A percentile compares a stretch with the other conserved stretches of the same genome.
phyloP scores from a whole-genome alignment of 495 filamentous ascomycete species.

The Trichoderma reesei region DNA sequence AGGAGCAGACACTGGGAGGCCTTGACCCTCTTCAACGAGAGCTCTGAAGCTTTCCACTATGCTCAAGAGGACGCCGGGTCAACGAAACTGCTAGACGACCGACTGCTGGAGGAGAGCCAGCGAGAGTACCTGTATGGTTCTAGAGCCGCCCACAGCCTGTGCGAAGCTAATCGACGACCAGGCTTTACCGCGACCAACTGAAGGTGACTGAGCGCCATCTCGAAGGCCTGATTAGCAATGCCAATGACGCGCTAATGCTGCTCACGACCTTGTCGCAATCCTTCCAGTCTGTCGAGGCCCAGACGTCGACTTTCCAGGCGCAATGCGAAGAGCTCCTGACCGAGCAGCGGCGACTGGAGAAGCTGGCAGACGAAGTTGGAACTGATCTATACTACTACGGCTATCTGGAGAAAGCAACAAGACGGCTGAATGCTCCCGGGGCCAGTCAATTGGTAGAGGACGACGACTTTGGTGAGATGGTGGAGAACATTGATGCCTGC shows the following conservation, averaged over 20 bases:
- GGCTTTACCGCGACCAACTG: conserved; percentile 70
- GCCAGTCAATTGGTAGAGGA: conserved; percentile 72
- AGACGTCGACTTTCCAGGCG: conserved; percentile 82
- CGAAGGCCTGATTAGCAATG: conserved; percentile 65
- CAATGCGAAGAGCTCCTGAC: conserved; percentile 79
- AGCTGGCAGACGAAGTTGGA: conserved; percentile 72
- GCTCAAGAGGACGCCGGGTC: conserved; percentile 44
- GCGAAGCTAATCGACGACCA: conserved; percentile 21
- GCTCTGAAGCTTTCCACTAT: conserved; percentile 38
- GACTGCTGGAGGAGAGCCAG: conserved; percentile 69
- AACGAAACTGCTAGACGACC: conserved; percentile 41
- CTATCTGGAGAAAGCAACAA: conserved; percentile 82
- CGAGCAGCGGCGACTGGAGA: conserved; percentile 66
- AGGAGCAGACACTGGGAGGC: conserved; percentile 34
- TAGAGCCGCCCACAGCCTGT: neutral
- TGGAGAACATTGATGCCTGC: conserved; percentile 75
- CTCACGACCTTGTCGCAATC: conserved; percentile 68
- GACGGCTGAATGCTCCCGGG: conserved; percentile 83
- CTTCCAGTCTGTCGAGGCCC: conserved; percentile 75
- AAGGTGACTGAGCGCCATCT: conserved; percentile 69
- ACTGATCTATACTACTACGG: conserved; percentile 84
- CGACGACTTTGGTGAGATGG: conserved; percentile 74
- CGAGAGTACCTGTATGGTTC: conserved; percentile 68
- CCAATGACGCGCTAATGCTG: conserved; percentile 59
- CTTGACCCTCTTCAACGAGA: conserved; percentile 21